phyloP scores from a whole-genome alignment of 345 rosid genomes.

The Garcia nutans region DNA sequence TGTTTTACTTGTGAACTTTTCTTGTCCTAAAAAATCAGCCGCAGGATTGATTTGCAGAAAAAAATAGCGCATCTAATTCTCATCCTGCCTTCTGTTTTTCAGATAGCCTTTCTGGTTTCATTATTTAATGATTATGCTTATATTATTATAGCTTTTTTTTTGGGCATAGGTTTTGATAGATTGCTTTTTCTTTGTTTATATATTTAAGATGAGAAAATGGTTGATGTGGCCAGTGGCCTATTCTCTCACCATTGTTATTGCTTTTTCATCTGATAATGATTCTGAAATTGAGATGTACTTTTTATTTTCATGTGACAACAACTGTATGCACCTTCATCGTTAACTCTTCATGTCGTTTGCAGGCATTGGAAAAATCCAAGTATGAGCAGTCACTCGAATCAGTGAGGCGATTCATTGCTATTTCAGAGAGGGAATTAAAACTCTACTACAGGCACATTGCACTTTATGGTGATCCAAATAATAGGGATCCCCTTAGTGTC shows the following conservation, averaged over 20 bases:
- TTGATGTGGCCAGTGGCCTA: not conserved
- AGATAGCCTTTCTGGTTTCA: not conserved
- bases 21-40: not conserved
- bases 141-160: not conserved
- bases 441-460: constrained; percentile 70
- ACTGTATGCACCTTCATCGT: not conserved
- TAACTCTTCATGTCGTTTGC: constrained; percentile 18
- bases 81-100: not conserved
- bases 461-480: constrained; percentile 66
- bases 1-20: not conserved
- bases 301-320: not conserved
- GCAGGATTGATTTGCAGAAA: not conserved
- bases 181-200: not conserved
- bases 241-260: constrained; percentile 1
- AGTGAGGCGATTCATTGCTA: constrained; percentile 68
- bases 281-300: not conserved
- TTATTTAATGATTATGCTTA: not conserved
- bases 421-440: constrained; percentile 80
- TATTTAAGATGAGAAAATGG: not conserved
- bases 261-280: not conserved
- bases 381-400: constrained; percentile 89
- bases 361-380: constrained; percentile 86
- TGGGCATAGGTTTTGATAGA: not conserved
- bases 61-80: not conserved
- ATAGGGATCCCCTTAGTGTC: constrained; percentile 52